phyloP scores from a whole-genome alignment of 1,139 yeast genomes.

The Geotrichum cucujoidarum region DNA sequence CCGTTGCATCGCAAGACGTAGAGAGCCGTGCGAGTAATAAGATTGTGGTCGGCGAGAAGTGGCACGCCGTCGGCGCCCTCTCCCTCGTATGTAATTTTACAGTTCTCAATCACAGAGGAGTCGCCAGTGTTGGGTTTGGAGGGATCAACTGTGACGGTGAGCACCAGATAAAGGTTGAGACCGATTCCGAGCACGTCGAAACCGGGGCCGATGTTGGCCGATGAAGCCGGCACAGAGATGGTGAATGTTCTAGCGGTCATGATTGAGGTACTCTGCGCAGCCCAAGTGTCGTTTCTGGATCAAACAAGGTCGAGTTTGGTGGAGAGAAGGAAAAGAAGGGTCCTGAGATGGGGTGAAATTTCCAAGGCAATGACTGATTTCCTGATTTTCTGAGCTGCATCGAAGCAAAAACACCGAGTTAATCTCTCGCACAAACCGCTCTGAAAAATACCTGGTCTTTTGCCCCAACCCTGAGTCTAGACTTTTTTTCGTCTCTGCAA shows the following conservation, averaged over 20 bases:
- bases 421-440: no score
- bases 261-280: not conserved
- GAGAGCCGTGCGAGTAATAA: slow-evolving; percentile 87
- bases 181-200: slow-evolving; percentile 95
- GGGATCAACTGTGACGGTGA: slow-evolving; percentile 62
- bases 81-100: slow-evolving; percentile 64
- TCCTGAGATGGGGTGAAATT: no score
- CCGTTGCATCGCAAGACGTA: slow-evolving; percentile 83
- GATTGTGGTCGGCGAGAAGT: slow-evolving; percentile 64
- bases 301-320: not conserved
- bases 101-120: slow-evolving; percentile 46
- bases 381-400: no score
- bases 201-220: slow-evolving; percentile 98
- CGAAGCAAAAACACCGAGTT: no score
- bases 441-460: no score
- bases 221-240: slow-evolving; percentile 88
- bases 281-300: not conserved
- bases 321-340: no score
- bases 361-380: no score
- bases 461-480: no score
- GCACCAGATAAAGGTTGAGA: slow-evolving; percentile 63
- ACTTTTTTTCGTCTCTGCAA: no score
- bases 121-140: slow-evolving; percentile 50
- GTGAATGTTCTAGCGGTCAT: slow-evolving; percentile 24
- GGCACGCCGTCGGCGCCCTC: slow-evolving; percentile 81